A percentile compares a stretch with the other conserved stretches of the same genome.
These are phyloP conservation scores for Iris pallida DNA, from an alignment of 116 monocot genomes.

Conservation along the genomic window DNA sequence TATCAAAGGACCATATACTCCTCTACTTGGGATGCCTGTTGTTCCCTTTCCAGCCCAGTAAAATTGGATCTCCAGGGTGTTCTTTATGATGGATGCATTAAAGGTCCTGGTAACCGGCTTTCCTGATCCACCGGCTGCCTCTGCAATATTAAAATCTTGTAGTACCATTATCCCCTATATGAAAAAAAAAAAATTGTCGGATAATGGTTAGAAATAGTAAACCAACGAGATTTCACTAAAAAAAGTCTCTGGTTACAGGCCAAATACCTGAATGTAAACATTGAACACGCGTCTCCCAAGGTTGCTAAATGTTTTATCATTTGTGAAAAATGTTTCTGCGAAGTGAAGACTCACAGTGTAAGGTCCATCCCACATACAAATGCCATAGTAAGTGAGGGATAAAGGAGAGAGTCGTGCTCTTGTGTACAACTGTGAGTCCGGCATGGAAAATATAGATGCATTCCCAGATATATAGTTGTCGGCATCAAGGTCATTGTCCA, in stretches of 20 bases:
- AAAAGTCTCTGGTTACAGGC: not conserved
- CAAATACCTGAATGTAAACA: constrained; percentile 66
- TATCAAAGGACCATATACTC: constrained; percentile 61
- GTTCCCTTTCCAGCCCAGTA: constrained; percentile 76
- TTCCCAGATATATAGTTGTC: constrained; percentile 66
- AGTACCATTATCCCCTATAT: constrained; percentile 57
- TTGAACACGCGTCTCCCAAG: constrained; percentile 68
- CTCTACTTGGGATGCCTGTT: constrained; percentile 53
- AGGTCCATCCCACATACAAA: constrained; percentile 58
- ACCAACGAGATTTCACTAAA: not conserved
- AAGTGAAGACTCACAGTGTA: constrained; percentile 75
- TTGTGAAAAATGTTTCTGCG: constrained; percentile 60
- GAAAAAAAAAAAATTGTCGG: not conserved
- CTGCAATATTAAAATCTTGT: constrained; percentile 61
- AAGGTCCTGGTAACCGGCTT: constrained; percentile 40
- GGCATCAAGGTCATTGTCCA: constrained; percentile 44
- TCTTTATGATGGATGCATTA: constrained; percentile 26
- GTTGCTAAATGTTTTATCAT: constrained; percentile 51
- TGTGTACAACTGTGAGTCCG: constrained; percentile 45
- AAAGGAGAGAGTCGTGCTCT: constrained; percentile 71
- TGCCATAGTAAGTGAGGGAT: constrained; percentile 72
- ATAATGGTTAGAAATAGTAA: not conserved
- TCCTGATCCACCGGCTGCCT: constrained; percentile 41
- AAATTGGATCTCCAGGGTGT: constrained; percentile 50
- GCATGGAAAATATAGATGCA: constrained; percentile 43